A percentile compares a stretch with the other conserved stretches of the same genome.
These are phyloP conservation scores for Globisporangium okanoganense DNA, from an alignment of 352 stramenopile genomes.

Conservation along the genomic window DNA sequence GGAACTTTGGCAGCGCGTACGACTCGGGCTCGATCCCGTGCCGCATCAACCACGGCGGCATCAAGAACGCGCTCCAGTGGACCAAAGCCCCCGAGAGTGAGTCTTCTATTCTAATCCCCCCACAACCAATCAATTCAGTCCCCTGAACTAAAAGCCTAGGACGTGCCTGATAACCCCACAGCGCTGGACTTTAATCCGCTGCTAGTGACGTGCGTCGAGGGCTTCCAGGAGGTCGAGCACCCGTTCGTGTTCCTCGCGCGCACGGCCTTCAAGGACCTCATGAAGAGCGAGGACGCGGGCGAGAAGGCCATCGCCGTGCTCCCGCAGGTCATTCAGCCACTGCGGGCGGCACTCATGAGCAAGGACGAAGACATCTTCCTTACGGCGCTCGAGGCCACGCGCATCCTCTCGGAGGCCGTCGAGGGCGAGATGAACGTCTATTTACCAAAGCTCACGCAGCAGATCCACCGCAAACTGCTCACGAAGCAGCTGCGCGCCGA, in stretches of 20 bases:
- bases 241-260: conserved; percentile 78
- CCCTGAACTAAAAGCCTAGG: background rate
- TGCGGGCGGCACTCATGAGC: conserved; percentile 59
- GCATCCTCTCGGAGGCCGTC: conserved; percentile 56
- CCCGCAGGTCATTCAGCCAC: conserved; percentile 51
- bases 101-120: conserved; percentile 5
- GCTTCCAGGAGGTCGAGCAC: conserved; percentile 71
- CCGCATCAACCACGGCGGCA: conserved; percentile 76
- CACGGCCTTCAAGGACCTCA: conserved; percentile 65
- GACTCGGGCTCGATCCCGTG: conserved; percentile 67
- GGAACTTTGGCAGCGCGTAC: conserved; percentile 68
- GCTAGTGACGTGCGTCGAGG: conserved; percentile 68
- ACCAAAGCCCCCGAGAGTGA: conserved; percentile 55
- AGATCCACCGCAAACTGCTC: conserved; percentile 71
- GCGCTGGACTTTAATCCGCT: conserved; percentile 60
- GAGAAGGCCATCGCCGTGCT: conserved; percentile 59
- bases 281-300: conserved; percentile 53
- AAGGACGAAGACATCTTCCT: conserved; percentile 71
- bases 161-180: conserved; percentile 8
- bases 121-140: background rate
- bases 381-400: conserved; percentile 62
- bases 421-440: conserved; percentile 76
- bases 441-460: conserved; percentile 66
- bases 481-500: conserved; percentile 49
- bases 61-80: conserved; percentile 73